Evolutionary conservation across 2,329 filamentous ascomycete genomes (phyloP), one percentile per base, ranked within the genome.

Genomic region (Aspergillus ochraceus): DNA sequence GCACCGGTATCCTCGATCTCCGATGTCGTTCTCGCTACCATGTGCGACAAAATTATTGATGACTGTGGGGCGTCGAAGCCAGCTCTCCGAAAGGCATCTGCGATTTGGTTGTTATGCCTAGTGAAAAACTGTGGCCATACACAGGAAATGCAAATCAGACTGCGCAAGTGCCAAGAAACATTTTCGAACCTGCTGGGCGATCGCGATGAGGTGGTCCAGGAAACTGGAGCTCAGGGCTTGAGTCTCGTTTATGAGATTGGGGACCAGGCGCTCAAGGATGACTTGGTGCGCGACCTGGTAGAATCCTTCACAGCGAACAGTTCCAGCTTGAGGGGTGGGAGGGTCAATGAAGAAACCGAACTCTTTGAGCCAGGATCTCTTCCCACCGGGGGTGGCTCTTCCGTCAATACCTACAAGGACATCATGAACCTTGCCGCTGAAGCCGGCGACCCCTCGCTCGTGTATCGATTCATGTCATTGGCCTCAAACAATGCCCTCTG

Each of bases 401-500:
- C 92, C 0, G 86, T 98, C 57, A 97, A 92, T 0, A 98, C 94
- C 0, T 99, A 99, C 80, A 97, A 96, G 73, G 95, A 99, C 71
- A 98, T 99, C 66, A 90, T 99, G 75, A 95, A 84, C 66, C 81
- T 99, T 52, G 95, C 95, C n/a, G 91, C 94, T 49, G 95, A 99
- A 77, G 93, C 97, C 36, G 95, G 95, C 11, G 94, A 99, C 70
- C 94, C 95, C 60, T 93, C 90, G 67, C 81, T 99, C n/a, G 91
- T 98, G 1, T 99, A 99, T 80, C 92, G 93, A 62, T 98, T 99
- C 78, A 99, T 99, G 95, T 94, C 93, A 0, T 83, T 99, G 66
- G 95, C 95, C 2, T 92, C 92, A 1, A 97, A 97, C 70, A 96
- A 96, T 52, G 92, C 93, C 0, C 96, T 96, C 17, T 99, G 95